Percentiles rank a stretch among this genome's conserved stretches.
phyloP scores from a whole-genome alignment of 257 asterid genomes.

The Cynanchum wilfordii region DNA sequence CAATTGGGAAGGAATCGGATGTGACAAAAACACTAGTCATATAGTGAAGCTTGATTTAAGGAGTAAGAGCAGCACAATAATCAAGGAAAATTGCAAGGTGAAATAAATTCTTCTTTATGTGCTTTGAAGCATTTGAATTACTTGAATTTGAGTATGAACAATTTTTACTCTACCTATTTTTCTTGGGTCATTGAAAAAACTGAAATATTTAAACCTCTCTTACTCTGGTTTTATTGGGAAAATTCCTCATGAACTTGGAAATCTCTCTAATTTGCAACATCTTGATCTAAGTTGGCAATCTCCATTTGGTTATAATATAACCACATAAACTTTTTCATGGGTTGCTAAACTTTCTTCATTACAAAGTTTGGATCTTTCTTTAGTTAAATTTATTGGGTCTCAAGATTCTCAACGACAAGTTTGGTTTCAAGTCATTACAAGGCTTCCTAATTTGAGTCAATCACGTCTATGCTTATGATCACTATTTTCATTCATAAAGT shows the following conservation, averaged over 20 bases:
- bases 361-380: slow-evolving; percentile 12
- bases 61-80: not conserved
- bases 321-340: slow-evolving; percentile 12
- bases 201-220: too few relatives aligned
- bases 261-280: slow-evolving; percentile 16
- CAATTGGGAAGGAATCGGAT: slow-evolving; percentile 18
- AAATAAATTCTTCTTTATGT: slow-evolving; percentile 10
- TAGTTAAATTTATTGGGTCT: not conserved
- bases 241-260: slow-evolving; percentile 19
- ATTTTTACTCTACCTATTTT: not conserved
- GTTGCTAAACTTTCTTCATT: slow-evolving; percentile 14
- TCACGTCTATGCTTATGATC: too few relatives aligned
- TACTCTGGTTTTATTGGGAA: too few relatives aligned
- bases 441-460: too few relatives aligned
- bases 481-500: too few relatives aligned
- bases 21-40: slow-evolving; percentile 11
- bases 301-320: too few relatives aligned
- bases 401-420: too few relatives aligned
- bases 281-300: slow-evolving; percentile 16
- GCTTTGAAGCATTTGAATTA: slow-evolving; percentile 17
- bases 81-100: too few relatives aligned
- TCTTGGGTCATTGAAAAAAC: too few relatives aligned
- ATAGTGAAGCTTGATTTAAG: slow-evolving; percentile 18
- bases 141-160: slow-evolving; percentile 23
- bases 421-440: too few relatives aligned